These are phyloP conservation scores for Lachnellula willkommii DNA, from an alignment of 2,329 filamentous ascomycete genomes.

Conservation along the genomic window DNA sequence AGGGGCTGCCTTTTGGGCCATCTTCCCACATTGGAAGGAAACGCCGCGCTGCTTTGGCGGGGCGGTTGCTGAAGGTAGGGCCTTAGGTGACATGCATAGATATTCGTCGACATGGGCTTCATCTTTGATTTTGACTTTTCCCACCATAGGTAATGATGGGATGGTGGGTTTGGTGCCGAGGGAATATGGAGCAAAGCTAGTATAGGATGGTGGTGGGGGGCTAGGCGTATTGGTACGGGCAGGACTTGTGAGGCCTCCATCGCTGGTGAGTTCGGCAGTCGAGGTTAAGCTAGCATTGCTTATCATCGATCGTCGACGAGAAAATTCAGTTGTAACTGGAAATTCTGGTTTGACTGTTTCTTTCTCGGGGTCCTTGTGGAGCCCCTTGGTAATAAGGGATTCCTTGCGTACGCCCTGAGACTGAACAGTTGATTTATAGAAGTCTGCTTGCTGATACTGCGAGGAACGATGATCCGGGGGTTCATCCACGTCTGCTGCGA, in stretches of 20 bases:
- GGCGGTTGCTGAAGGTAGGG: conserved; percentile 55
- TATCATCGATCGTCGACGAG: conserved; percentile 51
- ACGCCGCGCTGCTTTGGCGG: conserved; percentile 81
- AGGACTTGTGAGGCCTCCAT: conserved; percentile 84
- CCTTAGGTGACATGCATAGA: conserved; percentile 32
- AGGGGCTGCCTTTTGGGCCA: conserved; percentile 34
- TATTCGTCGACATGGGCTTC: conserved; percentile 10
- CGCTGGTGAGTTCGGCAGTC: conserved; percentile 89
- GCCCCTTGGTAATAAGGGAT: conserved; percentile 81
- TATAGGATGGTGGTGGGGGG: conserved; percentile 63
- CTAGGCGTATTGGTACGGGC: conserved; percentile 84
- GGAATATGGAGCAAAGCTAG: conserved; percentile 31
- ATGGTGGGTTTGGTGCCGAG: conserved; percentile 18
- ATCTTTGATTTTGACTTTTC: conserved; percentile 9
- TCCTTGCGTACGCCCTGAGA: conserved; percentile 55
- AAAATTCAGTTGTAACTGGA: conserved; percentile 35
- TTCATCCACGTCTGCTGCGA: conserved; percentile 75
- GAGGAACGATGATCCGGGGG: conserved; percentile 59
- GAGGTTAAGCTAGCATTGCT: conserved; percentile 78
- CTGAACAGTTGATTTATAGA: conserved; percentile 36
- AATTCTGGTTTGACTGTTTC: conserved; percentile 39
- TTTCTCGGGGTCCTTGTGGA: conserved; percentile 63
- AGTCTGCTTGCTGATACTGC: conserved; percentile 17
- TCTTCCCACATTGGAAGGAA: conserved; percentile 69
- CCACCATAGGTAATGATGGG: conserved; percentile 9